Evolutionary conservation across 2,329 filamentous ascomycete genomes (phyloP).

Genomic region (Phaeosphaeria sp.): DNA sequence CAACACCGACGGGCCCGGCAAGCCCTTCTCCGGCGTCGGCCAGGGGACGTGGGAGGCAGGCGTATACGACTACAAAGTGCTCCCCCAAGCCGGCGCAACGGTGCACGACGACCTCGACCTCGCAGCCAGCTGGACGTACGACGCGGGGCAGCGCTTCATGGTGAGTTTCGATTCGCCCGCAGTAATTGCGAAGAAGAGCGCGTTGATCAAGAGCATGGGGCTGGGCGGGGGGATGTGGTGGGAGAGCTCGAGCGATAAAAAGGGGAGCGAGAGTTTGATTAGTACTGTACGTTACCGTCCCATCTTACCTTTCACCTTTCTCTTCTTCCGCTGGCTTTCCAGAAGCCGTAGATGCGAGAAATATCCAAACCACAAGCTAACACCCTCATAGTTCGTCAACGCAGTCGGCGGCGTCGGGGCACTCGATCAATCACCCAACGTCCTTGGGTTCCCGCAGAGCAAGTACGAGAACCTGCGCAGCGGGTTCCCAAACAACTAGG

Average conservation of each 20-base stretch:
- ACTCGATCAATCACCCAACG: slow-evolving; percentile 64
- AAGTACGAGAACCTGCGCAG: slow-evolving; percentile 72
- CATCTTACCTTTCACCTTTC: too few species aligned
- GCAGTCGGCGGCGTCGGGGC: slow-evolving; percentile 60
- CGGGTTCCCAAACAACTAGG: slow-evolving; percentile 25
- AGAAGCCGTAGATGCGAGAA: too few species aligned
- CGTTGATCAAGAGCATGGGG: slow-evolving; percentile 30
- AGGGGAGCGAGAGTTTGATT: slow-evolving; percentile 38
- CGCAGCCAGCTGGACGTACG: slow-evolving; percentile 42
- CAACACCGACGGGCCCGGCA: slow-evolving; percentile 44
- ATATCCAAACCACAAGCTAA: too few species aligned
- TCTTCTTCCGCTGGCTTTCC: too few species aligned
- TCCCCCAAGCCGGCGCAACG: slow-evolving; percentile 34
- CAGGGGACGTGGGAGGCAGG: slow-evolving; percentile 44
- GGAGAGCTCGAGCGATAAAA: slow-evolving; percentile 45
- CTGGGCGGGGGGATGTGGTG: slow-evolving; percentile 50
- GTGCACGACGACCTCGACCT: slow-evolving; percentile 29
- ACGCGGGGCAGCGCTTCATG: slow-evolving; percentile 29
- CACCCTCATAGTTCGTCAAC: slow-evolving; percentile 52
- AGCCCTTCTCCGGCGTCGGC: slow-evolving; percentile 38
- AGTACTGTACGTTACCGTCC: slow-evolving; percentile 42
- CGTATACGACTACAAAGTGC: slow-evolving; percentile 46
- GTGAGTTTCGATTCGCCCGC: slow-evolving; percentile 44
- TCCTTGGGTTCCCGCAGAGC: slow-evolving; percentile 67
- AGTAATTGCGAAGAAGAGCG: slow-evolving; percentile 36